A percentile compares a stretch with the other conserved stretches of the same genome.
Conservation (phyloP, 805 yeast genomes). For the Pichia paraexigua region DNA sequence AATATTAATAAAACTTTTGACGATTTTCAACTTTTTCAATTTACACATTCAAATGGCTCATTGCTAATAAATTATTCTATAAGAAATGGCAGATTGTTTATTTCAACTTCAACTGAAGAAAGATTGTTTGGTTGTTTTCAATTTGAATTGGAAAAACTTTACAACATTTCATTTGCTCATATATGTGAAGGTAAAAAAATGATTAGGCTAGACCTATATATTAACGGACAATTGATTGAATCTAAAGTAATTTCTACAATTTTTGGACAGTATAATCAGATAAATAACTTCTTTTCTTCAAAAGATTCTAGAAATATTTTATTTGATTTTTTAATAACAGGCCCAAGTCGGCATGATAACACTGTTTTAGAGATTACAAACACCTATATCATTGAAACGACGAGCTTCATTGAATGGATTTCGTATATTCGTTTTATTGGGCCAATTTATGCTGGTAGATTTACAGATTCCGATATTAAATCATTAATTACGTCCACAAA, state of each 20-base stretch:
- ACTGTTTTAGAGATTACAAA: slow-evolving; percentile 23
- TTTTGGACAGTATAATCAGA: slow-evolving; percentile 1
- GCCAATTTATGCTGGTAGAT: slow-evolving; percentile 41
- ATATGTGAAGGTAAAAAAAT: slow-evolving; percentile 15
- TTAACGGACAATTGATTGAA: slow-evolving; percentile 42
- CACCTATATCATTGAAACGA: slow-evolving; percentile 31
- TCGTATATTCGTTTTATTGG: slow-evolving; percentile 39
- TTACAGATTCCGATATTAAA: slow-evolving; percentile 31
- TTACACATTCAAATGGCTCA: background rate
- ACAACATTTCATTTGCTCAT: slow-evolving; percentile 24
- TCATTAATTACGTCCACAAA: slow-evolving; percentile 21
- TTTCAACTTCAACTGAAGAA: slow-evolving; percentile 9
- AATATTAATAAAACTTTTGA: background rate
- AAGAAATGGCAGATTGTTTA: slow-evolving; percentile 9
- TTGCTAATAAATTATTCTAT: slow-evolving; percentile 4
- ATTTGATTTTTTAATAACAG: slow-evolving; percentile 7
- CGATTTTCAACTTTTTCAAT: background rate
- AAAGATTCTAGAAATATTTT: background rate
- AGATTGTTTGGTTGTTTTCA: slow-evolving; percentile 23
- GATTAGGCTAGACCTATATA: slow-evolving; percentile 35
- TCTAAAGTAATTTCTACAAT: slow-evolving; percentile 14
- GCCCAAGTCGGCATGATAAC: slow-evolving; percentile 24
- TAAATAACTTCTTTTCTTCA: background rate
- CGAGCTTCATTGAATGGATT: slow-evolving; percentile 44
- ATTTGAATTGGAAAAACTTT: slow-evolving; percentile 20